phyloP scores from a whole-genome alignment of 257 asterid genomes.

The Solanum commersonii region DNA sequence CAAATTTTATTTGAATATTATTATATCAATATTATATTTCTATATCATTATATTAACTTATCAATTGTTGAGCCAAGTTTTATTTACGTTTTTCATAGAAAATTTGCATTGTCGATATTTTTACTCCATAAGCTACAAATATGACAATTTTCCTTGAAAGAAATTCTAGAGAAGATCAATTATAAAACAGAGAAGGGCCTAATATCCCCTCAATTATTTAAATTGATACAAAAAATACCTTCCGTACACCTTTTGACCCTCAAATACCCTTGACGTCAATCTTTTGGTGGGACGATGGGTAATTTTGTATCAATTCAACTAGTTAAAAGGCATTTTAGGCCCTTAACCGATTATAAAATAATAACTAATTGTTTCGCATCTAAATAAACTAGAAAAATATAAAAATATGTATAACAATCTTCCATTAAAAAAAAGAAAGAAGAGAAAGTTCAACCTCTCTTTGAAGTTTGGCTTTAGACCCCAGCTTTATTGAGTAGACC shows the following conservation, averaged over 20 bases:
- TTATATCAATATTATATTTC: too few species aligned
- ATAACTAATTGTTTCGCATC: too few species aligned
- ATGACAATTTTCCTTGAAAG: background rate
- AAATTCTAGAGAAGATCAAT: background rate
- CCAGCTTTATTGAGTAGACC: background rate
- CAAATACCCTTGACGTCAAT: accelerated
- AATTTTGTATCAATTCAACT: too few species aligned
- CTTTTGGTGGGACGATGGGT: accelerated
- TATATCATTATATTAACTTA: background rate
- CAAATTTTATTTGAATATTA: too few species aligned
- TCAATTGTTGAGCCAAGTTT: background rate
- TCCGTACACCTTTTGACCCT: too few species aligned
- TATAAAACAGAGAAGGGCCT: too few species aligned
- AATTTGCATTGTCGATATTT: background rate
- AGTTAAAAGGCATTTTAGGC: too few species aligned
- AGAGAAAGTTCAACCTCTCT: background rate
- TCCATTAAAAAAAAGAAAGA: background rate
- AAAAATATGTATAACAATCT: background rate
- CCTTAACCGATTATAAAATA: too few species aligned
- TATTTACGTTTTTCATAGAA: too few species aligned
- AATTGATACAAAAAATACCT: too few species aligned
- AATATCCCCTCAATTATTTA: too few species aligned
- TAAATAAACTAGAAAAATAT: too few species aligned
- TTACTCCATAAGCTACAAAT: background rate
- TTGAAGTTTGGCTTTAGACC: background rate